Base-by-base conservation (phyloP, 2,329 filamentous ascomycete genomes). In the Xylaria sp. region DNA sequence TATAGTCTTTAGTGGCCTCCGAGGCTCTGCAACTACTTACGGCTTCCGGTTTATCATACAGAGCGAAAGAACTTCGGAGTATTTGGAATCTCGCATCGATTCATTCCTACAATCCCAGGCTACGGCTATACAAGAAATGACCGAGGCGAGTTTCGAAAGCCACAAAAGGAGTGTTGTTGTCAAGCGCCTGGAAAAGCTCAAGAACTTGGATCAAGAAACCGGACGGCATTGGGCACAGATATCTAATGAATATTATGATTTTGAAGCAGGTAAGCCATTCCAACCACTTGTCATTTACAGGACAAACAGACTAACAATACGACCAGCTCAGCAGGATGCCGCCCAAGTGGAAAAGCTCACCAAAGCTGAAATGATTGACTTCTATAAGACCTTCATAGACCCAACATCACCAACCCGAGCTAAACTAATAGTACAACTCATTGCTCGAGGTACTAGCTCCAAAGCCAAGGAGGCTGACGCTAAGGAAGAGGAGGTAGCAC, bases 21-120 rank as follows among this genome's bases (percentile, higher is more conserved):
- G 89, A 38, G 84, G 85, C 54, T 87, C 90, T 57, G 80, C 87
- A n/a, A 93, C 90, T 0, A 94, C 90, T 0, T 89, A 92, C 70
- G 92, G 91, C 1, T 95, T 95, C 77, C 86, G 93, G 5, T 90
- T 99, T 66, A 85, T 98, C 64, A 92, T 99, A 29, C 95, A 99
- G 79, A 97, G 92, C 73, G 94, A 99, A 77, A 90, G 90, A 73
- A 87, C 89, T 2, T 90, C 91, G 0, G 83, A 89, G 41, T 98
- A 96, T 71, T 81, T 99, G 2, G 93, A 98, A 73, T 85, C 87
- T 4, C 87, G 95, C 19, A 96, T 98, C 64, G 92, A 98, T 71
- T 83, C 87, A 2, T 98, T 98, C 81, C 78, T 99, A 40, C 80
- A 80, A 23, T 81, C 82, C 13, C 93, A 92, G 65, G 85, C 83